These are phyloP conservation scores for Rhododendron ferrugineum DNA, from an alignment of 148 eudicot species.

Conservation along the genomic window DNA sequence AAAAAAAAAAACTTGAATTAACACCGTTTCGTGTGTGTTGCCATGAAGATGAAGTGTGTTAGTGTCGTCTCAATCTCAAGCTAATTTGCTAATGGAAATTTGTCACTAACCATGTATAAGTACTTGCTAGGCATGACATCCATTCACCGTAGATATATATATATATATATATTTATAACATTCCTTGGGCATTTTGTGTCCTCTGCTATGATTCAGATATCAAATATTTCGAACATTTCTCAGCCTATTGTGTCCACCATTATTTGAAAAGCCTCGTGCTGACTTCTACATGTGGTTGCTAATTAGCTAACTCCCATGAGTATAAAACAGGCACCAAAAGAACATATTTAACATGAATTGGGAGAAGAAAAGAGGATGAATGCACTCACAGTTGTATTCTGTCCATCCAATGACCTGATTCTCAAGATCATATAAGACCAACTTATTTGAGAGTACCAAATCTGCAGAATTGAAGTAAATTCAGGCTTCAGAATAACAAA, in stretches of 20 bases:
- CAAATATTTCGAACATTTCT: background rate
- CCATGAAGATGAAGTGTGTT: no score
- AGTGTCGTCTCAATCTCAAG: background rate
- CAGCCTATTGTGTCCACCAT: background rate
- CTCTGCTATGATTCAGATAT: background rate
- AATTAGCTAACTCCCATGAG: background rate
- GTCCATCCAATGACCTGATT: constrained; percentile 90
- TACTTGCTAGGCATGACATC: background rate
- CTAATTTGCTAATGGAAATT: background rate
- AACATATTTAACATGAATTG: background rate
- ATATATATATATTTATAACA: background rate
- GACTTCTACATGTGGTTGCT: background rate
- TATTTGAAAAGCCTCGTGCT: background rate
- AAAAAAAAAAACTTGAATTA: background rate
- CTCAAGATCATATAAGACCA: constrained; percentile 79
- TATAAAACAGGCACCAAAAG: background rate
- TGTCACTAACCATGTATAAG: background rate
- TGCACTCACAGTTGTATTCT: constrained; percentile 82
- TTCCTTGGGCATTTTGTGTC: background rate
- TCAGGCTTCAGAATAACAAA: background rate
- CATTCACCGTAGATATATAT: background rate
- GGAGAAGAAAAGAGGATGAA: background rate
- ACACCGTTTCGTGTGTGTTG: background rate
- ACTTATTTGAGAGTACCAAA: constrained; percentile 75
- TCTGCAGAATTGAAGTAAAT: constrained; percentile 43